Conservation (phyloP, 768 basidiomycete species). For the Gyrodon lividus region DNA sequence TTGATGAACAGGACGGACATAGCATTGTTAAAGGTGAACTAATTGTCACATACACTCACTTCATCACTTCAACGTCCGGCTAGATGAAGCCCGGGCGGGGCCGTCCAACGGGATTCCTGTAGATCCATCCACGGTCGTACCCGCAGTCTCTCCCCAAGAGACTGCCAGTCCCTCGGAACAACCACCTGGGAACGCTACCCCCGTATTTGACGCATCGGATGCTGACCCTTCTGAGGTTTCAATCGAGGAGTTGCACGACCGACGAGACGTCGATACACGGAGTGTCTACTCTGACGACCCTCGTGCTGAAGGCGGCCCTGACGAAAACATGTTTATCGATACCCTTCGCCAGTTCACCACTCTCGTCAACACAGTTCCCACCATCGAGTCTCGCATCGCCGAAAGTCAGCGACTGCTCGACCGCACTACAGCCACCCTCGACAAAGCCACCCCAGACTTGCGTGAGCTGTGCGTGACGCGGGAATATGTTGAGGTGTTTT, state of each 20-base stretch:
- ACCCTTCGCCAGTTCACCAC: constrained; percentile 27
- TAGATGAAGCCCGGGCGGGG: constrained; percentile 10
- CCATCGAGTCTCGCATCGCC: constrained; percentile 18
- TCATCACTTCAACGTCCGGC: neutral
- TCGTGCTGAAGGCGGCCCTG: constrained; percentile 17
- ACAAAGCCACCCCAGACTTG: constrained; percentile 14
- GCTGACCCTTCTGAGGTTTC: neutral
- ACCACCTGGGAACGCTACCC: neutral
- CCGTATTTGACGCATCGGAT: neutral
- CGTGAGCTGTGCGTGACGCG: constrained; percentile 22
- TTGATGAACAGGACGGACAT: neutral
- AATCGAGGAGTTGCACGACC: neutral
- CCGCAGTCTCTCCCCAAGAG: neutral
- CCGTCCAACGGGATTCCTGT: constrained; percentile 2
- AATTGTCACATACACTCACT: neutral
- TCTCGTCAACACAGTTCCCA: constrained; percentile 20
- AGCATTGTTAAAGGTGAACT: constrained; percentile 3
- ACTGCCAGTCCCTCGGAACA: neutral
- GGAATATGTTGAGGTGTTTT: constrained; percentile 24
- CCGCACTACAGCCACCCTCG: constrained; percentile 14
- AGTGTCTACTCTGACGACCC: neutral
- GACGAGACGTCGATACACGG: neutral
- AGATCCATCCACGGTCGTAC: neutral
- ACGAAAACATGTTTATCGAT: constrained; percentile 26
- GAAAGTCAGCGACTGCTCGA: constrained; percentile 19